Conservation (phyloP, 2,329 filamentous ascomycete genomes). For the Fusarium sp. region DNA sequence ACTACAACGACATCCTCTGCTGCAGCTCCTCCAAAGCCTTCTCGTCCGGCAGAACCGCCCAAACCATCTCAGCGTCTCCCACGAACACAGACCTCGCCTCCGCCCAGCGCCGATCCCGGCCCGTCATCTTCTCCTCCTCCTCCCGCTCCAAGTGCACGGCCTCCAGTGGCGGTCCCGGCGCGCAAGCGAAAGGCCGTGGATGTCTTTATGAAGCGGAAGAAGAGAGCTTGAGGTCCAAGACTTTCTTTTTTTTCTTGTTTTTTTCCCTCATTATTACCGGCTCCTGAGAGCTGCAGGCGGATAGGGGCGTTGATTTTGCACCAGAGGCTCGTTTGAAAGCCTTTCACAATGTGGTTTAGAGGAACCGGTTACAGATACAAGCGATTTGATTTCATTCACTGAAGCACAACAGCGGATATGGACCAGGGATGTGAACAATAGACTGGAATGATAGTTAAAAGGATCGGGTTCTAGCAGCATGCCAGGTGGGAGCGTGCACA, state of each 20-base stretch:
- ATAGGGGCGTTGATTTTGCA: constrained; percentile 6
- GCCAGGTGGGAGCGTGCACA: neutral
- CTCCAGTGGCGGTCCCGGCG: constrained; percentile 18
- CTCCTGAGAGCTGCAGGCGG: neutral
- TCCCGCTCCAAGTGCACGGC: constrained; percentile 20
- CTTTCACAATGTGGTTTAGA: constrained; percentile 3
- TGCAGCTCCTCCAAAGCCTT: constrained; percentile 21
- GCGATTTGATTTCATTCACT: constrained; percentile 4
- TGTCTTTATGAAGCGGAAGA: constrained; percentile 67
- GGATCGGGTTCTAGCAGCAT: neutral
- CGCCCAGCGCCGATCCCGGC: constrained; percentile 30
- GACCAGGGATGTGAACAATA: neutral
- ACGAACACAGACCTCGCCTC: constrained; percentile 39
- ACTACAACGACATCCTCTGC: constrained; percentile 19
- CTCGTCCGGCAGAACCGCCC: constrained; percentile 18
- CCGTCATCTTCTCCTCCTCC: constrained; percentile 44
- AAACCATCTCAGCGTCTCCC: constrained; percentile 35
- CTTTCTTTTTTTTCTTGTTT: neutral
- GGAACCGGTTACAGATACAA: constrained; percentile 9
- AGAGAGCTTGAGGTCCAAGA: constrained; percentile 43
- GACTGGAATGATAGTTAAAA: constrained; percentile 15
- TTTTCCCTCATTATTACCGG: neutral
- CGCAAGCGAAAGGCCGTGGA: constrained; percentile 64
- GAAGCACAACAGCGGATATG: neutral
- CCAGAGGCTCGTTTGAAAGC: constrained; percentile 3